phyloP scores from a whole-genome alignment of 352 stramenopile genomes.

The Globisporangium paddicum region DNA sequence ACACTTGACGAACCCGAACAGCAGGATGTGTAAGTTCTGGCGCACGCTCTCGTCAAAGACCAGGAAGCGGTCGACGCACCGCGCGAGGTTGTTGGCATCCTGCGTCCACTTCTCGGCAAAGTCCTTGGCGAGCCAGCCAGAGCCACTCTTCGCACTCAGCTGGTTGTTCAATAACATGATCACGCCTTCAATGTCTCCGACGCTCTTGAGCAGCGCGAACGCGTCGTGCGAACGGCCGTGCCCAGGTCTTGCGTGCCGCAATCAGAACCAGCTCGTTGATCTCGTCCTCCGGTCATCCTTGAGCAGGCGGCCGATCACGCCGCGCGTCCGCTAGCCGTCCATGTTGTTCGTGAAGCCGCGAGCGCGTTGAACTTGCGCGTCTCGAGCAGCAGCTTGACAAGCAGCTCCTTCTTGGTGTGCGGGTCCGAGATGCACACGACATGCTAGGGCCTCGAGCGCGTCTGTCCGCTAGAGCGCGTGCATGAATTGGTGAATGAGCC shows the following conservation, averaged over 20 bases:
- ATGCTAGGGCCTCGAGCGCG: slow-evolving; percentile 75
- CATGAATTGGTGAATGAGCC: slow-evolving; percentile 80
- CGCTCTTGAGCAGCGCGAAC: slow-evolving; percentile 73
- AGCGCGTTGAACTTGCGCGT: slow-evolving; percentile 78
- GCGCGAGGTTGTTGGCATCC: slow-evolving; percentile 44
- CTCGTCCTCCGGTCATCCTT: slow-evolving; percentile 66
- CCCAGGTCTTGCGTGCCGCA: slow-evolving; percentile 66
- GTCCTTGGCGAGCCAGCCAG: slow-evolving; percentile 68
- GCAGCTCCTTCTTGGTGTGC: slow-evolving; percentile 59
- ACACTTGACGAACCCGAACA: slow-evolving; percentile 85
- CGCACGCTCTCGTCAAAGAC: slow-evolving; percentile 76
- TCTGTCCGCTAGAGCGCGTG: slow-evolving; percentile 79
- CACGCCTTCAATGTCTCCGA: slow-evolving; percentile 69
- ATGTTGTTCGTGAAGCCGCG: slow-evolving; percentile 79
- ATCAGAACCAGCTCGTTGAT: slow-evolving; percentile 73
- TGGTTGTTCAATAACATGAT: slow-evolving; percentile 74
- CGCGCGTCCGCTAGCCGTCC: slow-evolving; percentile 75
- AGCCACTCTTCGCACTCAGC: slow-evolving; percentile 77
- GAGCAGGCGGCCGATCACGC: slow-evolving; percentile 64
- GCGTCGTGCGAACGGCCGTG: slow-evolving; percentile 66
- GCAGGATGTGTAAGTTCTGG: slow-evolving; percentile 81
- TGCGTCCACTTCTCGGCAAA: slow-evolving; percentile 85
- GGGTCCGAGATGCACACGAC: slow-evolving; percentile 64
- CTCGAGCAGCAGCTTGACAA: slow-evolving; percentile 72
- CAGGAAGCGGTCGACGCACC: slow-evolving; percentile 82